Base-by-base conservation (phyloP, 1,284 basidiomycete genomes). In the Rhodotorula mucilaginosa region DNA sequence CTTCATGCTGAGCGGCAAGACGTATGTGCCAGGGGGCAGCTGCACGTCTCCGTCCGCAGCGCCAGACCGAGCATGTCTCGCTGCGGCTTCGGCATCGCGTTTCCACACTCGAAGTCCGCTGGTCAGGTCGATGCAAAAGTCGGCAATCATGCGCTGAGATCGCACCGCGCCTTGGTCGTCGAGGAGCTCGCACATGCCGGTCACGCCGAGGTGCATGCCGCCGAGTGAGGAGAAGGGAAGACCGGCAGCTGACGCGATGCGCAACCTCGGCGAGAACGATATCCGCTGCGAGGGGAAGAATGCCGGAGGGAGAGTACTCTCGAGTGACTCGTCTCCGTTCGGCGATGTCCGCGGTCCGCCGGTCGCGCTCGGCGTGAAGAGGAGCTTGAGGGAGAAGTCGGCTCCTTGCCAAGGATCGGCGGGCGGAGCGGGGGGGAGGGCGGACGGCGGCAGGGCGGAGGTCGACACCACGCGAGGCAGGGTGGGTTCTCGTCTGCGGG, bases 241-340 rank as follows among this genome's bases (percentile, higher is more conserved):
- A 10, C 77, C 77, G 26, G 65, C 67, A 4, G 65, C 60, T 19
- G 69, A 73, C 39, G 59, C 67, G 68, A 80, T 76, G 26, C 77
- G 69, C 7, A 80, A 65, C n/a, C 77, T 73, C 49, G 79, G 79
- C 7, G 78, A 74, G 69, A 80, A 79, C 52, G 76, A 74, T 65
- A 80, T 78, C 51, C 78, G 73, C 44, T 78, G 74, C n/a, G 76
- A 73, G 26, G 79, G 79, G 69, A 80, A 80, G 69, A 80, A 80
- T 7, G 79, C 79, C 23, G 79, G 79, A 12, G 79, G 79, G 21
- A 74, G 67, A 6, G 65, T 65, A 61, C 71, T 67, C 19, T 73
- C 71, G 31, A 61, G 67, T 6, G 67, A 67, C 2, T 71, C 68
- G 34, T 54, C 39, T 6, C 48, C 4, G 15, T 12, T 10, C 13